Percentiles rank a stretch among this genome's conserved stretches.
Conservation (phyloP, 2,329 filamentous ascomycete genomes). For the Aspergillus sp. region DNA sequence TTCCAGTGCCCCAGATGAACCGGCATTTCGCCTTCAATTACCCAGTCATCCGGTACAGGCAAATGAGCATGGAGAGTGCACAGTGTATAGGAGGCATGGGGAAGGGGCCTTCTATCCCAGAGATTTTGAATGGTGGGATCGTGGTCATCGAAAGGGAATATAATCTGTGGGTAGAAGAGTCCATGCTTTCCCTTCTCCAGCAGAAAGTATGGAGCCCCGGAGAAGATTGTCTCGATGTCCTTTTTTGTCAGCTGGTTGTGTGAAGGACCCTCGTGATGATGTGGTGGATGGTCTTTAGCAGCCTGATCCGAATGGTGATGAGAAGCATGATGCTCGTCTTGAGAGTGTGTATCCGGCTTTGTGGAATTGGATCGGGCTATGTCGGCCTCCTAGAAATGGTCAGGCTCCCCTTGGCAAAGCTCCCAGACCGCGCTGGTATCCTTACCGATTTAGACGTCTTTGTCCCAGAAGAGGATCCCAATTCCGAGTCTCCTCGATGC, state of each 20-base stretch:
- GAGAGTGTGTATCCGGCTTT: neutral
- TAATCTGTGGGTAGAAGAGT: constrained; percentile 45
- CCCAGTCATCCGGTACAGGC: constrained; percentile 42
- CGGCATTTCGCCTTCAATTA: constrained; percentile 30
- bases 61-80: constrained; percentile 49
- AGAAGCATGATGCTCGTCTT: neutral
- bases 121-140: constrained; percentile 42
- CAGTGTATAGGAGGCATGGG: constrained; percentile 44
- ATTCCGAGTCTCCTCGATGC: constrained; percentile 15
- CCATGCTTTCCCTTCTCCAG: constrained; percentile 45
- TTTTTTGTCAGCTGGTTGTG: constrained; percentile 30
- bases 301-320: neutral
- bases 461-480: neutral
- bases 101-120: constrained; percentile 42
- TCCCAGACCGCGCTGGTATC: neutral
- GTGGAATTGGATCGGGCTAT: neutral
- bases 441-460: neutral
- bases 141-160: constrained; percentile 48
- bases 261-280: neutral
- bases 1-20: constrained; percentile 27
- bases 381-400: neutral
- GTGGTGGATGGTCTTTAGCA: neutral
- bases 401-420: neutral
- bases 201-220: constrained; percentile 47
- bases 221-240: constrained; percentile 45